phyloP scores from a whole-genome alignment of 257 asterid species.

The Avicennia marina region DNA sequence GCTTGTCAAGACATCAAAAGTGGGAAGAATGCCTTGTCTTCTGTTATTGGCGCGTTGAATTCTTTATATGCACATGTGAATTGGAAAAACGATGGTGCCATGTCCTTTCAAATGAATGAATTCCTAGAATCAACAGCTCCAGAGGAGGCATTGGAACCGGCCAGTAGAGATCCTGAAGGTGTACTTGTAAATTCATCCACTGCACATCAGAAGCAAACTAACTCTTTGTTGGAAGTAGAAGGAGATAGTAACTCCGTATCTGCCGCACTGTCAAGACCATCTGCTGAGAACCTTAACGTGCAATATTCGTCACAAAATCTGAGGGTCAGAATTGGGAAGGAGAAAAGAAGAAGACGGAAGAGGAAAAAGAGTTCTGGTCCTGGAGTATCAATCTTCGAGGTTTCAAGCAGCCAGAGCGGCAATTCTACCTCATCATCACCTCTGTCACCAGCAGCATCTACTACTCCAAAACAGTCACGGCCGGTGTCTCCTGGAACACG shows the following conservation, averaged over 20 bases:
- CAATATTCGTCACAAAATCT: constrained; percentile 39
- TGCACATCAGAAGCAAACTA: constrained; percentile 23
- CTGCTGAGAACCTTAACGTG: constrained; percentile 29
- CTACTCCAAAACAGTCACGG: constrained; percentile 40
- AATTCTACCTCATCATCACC: constrained; percentile 92
- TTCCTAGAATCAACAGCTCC: constrained; percentile 29
- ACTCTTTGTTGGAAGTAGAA: constrained; percentile 21
- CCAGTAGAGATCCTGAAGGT: constrained; percentile 20
- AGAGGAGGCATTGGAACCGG: constrained; percentile 37
- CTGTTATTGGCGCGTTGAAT: no score
- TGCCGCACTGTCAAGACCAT: constrained; percentile 12
- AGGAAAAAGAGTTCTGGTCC: constrained; percentile 54
- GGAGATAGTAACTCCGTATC: constrained; percentile 12
- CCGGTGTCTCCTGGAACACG: constrained; percentile 33
- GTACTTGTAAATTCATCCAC: constrained; percentile 10
- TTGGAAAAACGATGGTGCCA: no score
- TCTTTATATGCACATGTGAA: no score
- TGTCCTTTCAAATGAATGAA: constrained; percentile 50
- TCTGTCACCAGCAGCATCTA: constrained; percentile 50
- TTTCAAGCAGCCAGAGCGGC: constrained; percentile 88
- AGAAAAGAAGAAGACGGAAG: constrained; percentile 63
- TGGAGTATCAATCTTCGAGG: constrained; percentile 42
- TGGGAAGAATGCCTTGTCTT: constrained; percentile 31
- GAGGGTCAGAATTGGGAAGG: constrained; percentile 55
- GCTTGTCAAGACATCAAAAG: constrained; percentile 28